phyloP scores from a whole-genome alignment of 805 yeast species.

The Myxozyma geophila region DNA sequence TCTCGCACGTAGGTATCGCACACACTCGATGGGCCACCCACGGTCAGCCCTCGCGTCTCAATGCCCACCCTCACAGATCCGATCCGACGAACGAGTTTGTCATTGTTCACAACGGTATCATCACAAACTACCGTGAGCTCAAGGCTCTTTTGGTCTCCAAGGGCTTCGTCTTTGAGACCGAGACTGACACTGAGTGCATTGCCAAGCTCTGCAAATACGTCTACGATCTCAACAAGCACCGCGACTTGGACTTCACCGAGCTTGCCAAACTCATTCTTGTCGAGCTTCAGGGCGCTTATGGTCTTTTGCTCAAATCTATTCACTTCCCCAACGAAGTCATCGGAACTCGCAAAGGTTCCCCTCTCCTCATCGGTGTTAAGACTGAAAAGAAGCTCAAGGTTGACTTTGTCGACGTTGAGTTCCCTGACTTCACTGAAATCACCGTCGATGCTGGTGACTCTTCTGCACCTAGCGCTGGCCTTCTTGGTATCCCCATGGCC shows the following conservation, averaged over 20 bases:
- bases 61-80: conserved; percentile 97
- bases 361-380: conserved; percentile 94
- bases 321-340: conserved; percentile 95
- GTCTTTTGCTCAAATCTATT: conserved; percentile 85
- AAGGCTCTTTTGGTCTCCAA: conserved; percentile 77
- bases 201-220: conserved; percentile 93
- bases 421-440: conserved; percentile 58
- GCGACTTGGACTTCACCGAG: conserved; percentile 82
- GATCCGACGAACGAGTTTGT: conserved; percentile 82
- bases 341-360: conserved; percentile 98
- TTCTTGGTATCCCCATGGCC: conserved; percentile 50
- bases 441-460: conserved; percentile 30
- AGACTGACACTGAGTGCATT: conserved; percentile 97
- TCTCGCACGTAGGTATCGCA: conserved; percentile 92
- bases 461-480: conserved; percentile 33
- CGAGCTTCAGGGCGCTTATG: conserved; percentile 97
- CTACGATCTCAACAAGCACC: conserved; percentile 78
- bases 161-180: conserved; percentile 84
- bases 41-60: conserved; percentile 82
- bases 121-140: conserved; percentile 91
- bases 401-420: conserved; percentile 97
- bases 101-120: conserved; percentile 97
- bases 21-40: conserved; percentile 99
- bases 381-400: conserved; percentile 94
- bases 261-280: conserved; percentile 88